phyloP scores from a whole-genome alignment of 108 stramenopile species.

The Fragilaria radians region DNA sequence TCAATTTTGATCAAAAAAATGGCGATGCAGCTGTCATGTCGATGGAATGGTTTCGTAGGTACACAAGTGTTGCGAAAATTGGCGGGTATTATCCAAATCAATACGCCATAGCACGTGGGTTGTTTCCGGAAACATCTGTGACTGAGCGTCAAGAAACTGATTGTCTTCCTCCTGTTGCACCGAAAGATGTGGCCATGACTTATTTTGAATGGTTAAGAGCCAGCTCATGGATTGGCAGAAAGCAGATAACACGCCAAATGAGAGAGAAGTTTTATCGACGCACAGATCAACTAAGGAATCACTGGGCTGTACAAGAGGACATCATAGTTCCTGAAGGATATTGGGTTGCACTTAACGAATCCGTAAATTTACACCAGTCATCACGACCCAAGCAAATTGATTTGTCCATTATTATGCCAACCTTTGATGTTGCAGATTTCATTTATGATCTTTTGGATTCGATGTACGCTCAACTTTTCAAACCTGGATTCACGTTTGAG shows the following conservation, averaged over 20 bases:
- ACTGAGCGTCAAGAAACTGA: not conserved
- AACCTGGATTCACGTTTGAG: constrained; percentile 2
- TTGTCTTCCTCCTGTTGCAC: not conserved
- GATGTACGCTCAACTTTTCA: not conserved
- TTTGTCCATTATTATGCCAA: constrained; percentile 3
- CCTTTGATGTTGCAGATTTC: not conserved
- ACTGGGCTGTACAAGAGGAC: not conserved
- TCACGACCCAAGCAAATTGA: not conserved
- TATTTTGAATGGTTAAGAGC: constrained; percentile 2
- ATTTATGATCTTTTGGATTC: not conserved
- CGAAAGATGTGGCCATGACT: not conserved
- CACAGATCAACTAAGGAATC: not conserved
- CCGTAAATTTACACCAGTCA: not conserved
- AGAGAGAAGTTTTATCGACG: constrained; percentile 1
- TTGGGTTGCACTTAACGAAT: not conserved
- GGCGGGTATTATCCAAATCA: constrained; percentile 1
- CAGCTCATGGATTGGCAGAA: not conserved
- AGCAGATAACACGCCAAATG: constrained; percentile 1
- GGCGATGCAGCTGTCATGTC: not conserved
- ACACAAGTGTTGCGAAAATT: not conserved
- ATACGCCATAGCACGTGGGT: not conserved
- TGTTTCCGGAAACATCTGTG: not conserved
- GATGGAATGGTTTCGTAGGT: not conserved
- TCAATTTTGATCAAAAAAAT: not conserved
- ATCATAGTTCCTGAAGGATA: not conserved